These are phyloP conservation scores for Excoecaria cochinchinensis DNA, from an alignment of 345 rosid genomes.

Conservation along the genomic window DNA sequence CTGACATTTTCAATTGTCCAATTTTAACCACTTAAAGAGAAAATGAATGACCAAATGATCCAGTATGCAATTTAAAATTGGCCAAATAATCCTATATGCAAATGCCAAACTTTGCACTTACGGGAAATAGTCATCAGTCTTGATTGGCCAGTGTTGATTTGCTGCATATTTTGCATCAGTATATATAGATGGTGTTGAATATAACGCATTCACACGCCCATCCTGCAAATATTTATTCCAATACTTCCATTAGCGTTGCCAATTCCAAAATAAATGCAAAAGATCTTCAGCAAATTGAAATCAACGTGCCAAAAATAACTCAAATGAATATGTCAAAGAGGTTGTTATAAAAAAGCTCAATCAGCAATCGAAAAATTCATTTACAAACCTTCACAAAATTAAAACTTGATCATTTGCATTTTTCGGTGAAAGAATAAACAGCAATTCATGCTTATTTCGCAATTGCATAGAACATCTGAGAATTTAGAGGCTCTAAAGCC, in stretches of 20 bases:
- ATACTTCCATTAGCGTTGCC: too few relatives aligned
- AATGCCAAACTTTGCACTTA: constrained; percentile 36
- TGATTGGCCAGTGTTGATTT: constrained; percentile 74
- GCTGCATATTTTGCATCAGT: constrained; percentile 89
- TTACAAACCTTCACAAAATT: too few relatives aligned
- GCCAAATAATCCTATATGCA: too few relatives aligned
- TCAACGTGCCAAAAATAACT: too few relatives aligned
- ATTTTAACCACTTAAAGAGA: constrained; percentile 19
- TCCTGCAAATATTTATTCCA: constrained; percentile 46
- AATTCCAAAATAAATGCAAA: constrained; percentile 1
- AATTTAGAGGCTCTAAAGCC: too few relatives aligned
- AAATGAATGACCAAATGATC: constrained; percentile 7
- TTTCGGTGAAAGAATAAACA: too few relatives aligned
- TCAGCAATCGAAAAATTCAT: too few relatives aligned
- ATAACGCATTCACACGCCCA: constrained; percentile 92
- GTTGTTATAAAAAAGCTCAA: too few relatives aligned
- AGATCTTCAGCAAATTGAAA: not conserved
- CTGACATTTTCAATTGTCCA: constrained; percentile 39
- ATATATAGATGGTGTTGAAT: constrained; percentile 95
- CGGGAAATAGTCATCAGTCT: constrained; percentile 93
- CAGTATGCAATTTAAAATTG: too few relatives aligned
- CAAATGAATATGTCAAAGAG: too few relatives aligned
- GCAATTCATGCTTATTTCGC: too few relatives aligned
- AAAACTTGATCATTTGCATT: too few relatives aligned
- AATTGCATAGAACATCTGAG: not conserved